Evolutionary conservation across 2,329 filamentous ascomycete genomes (phyloP).

Genomic region (Pseudopithomyces chartarum): DNA sequence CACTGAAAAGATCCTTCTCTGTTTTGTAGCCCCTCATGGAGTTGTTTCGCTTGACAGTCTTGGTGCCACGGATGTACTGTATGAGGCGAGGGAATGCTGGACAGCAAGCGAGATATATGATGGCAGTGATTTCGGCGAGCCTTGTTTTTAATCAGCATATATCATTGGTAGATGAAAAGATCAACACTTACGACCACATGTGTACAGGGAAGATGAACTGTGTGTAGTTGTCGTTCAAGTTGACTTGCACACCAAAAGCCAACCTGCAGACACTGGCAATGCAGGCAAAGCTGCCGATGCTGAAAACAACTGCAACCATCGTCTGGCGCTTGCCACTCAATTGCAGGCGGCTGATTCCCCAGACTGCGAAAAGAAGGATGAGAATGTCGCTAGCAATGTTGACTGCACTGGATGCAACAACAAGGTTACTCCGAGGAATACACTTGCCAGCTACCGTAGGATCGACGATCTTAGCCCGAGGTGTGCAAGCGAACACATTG

Average conservation of each 20-base stretch:
- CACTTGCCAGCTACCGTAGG: slow-evolving; percentile 22
- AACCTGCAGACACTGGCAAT: slow-evolving; percentile 13
- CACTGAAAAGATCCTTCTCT: slow-evolving; percentile 6
- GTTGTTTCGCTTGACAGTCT: slow-evolving; percentile 1
- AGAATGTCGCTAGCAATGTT: slow-evolving; percentile 28
- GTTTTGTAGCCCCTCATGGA: neutral
- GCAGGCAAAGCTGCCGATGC: slow-evolving; percentile 14
- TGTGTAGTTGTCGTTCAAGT: slow-evolving; percentile 6
- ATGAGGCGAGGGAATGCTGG: slow-evolving; percentile 15
- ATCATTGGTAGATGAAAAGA: neutral
- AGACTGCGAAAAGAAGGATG: slow-evolving; percentile 19
- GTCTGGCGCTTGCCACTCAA: slow-evolving; percentile 8
- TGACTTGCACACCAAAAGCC: slow-evolving; percentile 10
- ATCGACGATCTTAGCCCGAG: slow-evolving; percentile 27
- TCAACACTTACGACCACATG: slow-evolving; percentile 15
- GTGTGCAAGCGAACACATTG: slow-evolving; percentile 27
- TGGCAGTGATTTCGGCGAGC: slow-evolving; percentile 12
- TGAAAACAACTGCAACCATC: slow-evolving; percentile 8
- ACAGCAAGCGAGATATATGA: slow-evolving; percentile 13
- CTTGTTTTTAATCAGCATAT: neutral
- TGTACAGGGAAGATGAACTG: slow-evolving; percentile 11
- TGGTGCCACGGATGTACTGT: slow-evolving; percentile 12
- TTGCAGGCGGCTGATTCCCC: slow-evolving; percentile 12
- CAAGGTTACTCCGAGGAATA: slow-evolving; percentile 13
- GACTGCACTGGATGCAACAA: slow-evolving; percentile 19